Base-by-base conservation (phyloP, 1,284 basidiomycete species). In the Ustilago tritici region DNA sequence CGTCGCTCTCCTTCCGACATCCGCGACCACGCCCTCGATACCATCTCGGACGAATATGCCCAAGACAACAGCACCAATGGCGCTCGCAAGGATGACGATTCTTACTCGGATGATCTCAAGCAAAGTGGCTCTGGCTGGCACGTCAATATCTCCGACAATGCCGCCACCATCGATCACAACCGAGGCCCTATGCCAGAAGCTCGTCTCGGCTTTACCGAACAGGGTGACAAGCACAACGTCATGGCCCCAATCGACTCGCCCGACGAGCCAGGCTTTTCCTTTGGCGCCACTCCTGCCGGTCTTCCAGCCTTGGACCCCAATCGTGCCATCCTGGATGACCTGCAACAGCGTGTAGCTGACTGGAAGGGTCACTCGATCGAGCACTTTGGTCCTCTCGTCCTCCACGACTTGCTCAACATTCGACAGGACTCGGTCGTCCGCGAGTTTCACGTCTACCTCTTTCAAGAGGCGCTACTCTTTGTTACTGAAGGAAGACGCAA, bases 401-500 rank as follows among this genome's bases (percentile, higher is more conserved):
- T 98, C 89, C 97, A 95, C 87, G 95, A 98, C 87, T 89, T 94
- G 54, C 88, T 98, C 35, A 91, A 91, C 52, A 94, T 98, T 49
- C 90, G 95, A 55, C 92, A 95, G 65, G 94, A 95, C 80, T 88
- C 91, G 11, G 91, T 95, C 63, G 91, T 95, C 32, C 91, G 94
- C 64, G 93, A 96, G 85, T 95, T 96, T 86, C 93, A 92, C 84
- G 93, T 98, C 66, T 98, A 98, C 87, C 90, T 99, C 47, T 98
- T 98, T 90, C 92, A 92, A 82, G 94, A 98, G 84, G 96, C 96
- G 11, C 92, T 99, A 70, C 94, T 98, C 70, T 99, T 95, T 86
- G 93, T 98, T 15, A 91, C 93, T 28, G 96, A 98, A 85, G 95
- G 98, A 87, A 93, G 92, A 88, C 95, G 93, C 83, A 91, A 92